These are phyloP conservation scores for Artomyces pyxidatus DNA, from an alignment of 768 basidiomycete species.

Conservation along the genomic window DNA sequence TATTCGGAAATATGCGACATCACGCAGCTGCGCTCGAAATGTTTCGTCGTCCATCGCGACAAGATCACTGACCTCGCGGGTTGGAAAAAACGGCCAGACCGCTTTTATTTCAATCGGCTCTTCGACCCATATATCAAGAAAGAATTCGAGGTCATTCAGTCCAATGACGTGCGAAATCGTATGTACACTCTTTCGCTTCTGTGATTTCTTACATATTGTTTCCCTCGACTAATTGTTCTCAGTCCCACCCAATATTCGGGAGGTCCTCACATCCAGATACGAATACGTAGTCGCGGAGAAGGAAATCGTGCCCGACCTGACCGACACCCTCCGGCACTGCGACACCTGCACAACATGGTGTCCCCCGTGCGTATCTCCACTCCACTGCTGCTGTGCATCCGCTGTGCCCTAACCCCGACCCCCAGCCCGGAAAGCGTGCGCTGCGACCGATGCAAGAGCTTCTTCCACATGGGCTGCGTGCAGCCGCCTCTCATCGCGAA, in stretches of 20 bases:
- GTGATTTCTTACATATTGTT: neutral
- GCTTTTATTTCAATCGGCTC: constrained; percentile 92
- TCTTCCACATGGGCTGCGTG: constrained; percentile 93
- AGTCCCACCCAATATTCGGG: constrained; percentile 76
- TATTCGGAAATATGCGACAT: constrained; percentile 96
- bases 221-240: constrained; percentile 14
- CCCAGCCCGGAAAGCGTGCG: constrained; percentile 75
- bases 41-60: constrained; percentile 92
- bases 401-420: constrained; percentile 17
- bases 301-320: constrained; percentile 85
- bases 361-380: constrained; percentile 52
- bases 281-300: constrained; percentile 95
- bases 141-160: constrained; percentile 92
- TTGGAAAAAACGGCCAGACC: constrained; percentile 91
- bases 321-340: constrained; percentile 79
- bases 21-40: constrained; percentile 85
- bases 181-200: constrained; percentile 27
- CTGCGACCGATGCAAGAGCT: constrained; percentile 87
- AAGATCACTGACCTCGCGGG: constrained; percentile 88
- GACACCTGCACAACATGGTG: constrained; percentile 86
- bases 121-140: constrained; percentile 98
- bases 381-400: constrained; percentile 12
- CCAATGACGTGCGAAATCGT: constrained; percentile 85
- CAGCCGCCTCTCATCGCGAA: constrained; percentile 86
- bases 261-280: constrained; percentile 71